Evolutionary conservation across 306 rosid species (phyloP), one percentile per base, ranked within the genome.

Genomic region (Castanea sativa): DNA sequence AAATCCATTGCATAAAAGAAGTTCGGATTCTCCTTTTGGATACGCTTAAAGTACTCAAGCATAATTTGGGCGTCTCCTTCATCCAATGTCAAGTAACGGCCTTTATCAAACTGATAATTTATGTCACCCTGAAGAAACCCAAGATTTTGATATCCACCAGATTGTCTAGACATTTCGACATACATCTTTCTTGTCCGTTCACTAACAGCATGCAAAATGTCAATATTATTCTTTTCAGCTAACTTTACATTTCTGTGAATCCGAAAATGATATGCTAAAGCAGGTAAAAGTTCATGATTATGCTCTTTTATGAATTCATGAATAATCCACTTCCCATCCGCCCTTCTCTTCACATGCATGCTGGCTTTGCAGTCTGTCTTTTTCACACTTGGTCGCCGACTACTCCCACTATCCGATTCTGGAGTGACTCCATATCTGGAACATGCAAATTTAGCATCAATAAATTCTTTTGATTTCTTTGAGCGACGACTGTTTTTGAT

Each of bases 331-430:
- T 86, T 88, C 58, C 89, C 91, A 77, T 86, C 88, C 23, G 78
- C 55, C 79, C 85, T 81, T 72, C 86, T 87, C 88, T 88, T 88
- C 88, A 88, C 91, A 71, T 88, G 89, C 91, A 88, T 88, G 73
- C 91, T 88, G 83, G 91, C 91, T 83, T 86, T 88, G 82, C 91
- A 88, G 49, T 88, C 91, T 1, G 91, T 83, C 83, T 88, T 88
- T 73, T 85, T 88, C 79, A 88, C 89, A 55, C 85, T 88, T 16
- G 91, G 91, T n/a, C 91, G 87, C 72, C 89, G 86, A 61, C 86
- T 86, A 72, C 83, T 83, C 16, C 89, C 88, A 75, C 88, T 64
- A 25, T 88, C 89, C 6, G 91, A 83, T 80, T 88, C 91, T 13
- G 91, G 91, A 19, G 89, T 88, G 35, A 79, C 86, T 58, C 91